phyloP scores from a whole-genome alignment of 1,284 basidiomycete species.

The Cryptococcus hybrid region DNA sequence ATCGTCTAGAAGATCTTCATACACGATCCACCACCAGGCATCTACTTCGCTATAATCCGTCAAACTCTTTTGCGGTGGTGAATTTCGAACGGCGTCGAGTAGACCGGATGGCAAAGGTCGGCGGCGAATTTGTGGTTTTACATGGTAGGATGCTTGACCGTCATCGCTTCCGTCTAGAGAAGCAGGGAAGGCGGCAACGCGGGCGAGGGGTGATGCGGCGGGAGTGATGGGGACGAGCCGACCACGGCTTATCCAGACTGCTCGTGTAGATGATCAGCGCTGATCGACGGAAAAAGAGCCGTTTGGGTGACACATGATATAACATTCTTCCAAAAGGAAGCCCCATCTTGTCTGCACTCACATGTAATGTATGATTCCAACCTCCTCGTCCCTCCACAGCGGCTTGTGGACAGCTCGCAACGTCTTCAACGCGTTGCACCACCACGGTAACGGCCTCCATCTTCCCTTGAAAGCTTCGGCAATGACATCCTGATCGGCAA shows the following conservation, averaged over 20 bases:
- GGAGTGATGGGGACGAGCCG: slow-evolving; percentile 21
- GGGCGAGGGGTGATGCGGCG: slow-evolving; percentile 1
- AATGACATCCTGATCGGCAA: slow-evolving; percentile 92
- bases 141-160: not conserved
- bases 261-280: not conserved
- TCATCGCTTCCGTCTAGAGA: not conserved
- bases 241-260: slow-evolving; percentile 50
- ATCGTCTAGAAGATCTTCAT: slow-evolving; percentile 41
- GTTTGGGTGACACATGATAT: not conserved
- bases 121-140: not conserved
- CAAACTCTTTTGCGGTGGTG: slow-evolving; percentile 32
- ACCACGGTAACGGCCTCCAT: slow-evolving; percentile 52
- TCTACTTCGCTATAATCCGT: slow-evolving; percentile 41
- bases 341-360: slow-evolving; percentile 20
- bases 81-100: slow-evolving; percentile 20
- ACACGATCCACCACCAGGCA: slow-evolving; percentile 51
- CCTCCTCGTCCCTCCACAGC: slow-evolving; percentile 51
- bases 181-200: slow-evolving; percentile 5
- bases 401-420: slow-evolving; percentile 45
- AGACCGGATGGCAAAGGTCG: slow-evolving; percentile 29
- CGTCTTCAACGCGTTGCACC: slow-evolving; percentile 54
- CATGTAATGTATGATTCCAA: slow-evolving; percentile 51
- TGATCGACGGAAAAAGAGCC: not conserved
- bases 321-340: too few species aligned
- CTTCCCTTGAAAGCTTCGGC: slow-evolving; percentile 69